Conservation (phyloP, 768 basidiomycete genomes). For the Trametes maxima region DNA sequence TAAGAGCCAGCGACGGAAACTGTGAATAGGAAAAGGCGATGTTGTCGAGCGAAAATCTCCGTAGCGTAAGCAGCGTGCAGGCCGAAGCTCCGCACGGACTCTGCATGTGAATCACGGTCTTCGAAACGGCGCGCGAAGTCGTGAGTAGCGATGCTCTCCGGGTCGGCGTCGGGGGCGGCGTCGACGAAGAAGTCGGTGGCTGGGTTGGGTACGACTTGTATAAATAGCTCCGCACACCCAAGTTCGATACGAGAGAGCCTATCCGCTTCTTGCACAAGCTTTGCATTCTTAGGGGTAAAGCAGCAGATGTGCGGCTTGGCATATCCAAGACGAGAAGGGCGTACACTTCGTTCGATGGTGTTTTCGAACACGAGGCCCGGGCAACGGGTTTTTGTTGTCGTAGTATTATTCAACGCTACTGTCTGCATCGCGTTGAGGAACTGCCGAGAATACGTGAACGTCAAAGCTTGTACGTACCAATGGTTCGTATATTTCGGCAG, state of each 20-base stretch:
- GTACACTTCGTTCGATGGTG: neutral
- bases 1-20: slow-evolving; percentile 30
- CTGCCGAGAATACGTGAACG: neutral
- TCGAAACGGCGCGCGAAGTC: slow-evolving; percentile 1
- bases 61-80: neutral
- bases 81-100: neutral
- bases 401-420: neutral
- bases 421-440: slow-evolving; percentile 24
- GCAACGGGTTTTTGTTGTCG: neutral
- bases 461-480: neutral
- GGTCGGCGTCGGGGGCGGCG: neutral
- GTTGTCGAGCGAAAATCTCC: slow-evolving; percentile 28
- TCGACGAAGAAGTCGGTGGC: slow-evolving; percentile 15
- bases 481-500: neutral
- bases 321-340: neutral
- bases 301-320: slow-evolving; percentile 15
- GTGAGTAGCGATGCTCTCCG: neutral
- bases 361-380: slow-evolving; percentile 10
- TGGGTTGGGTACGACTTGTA: slow-evolving; percentile 3
- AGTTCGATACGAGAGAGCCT: neutral
- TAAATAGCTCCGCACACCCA: slow-evolving; percentile 18
- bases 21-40: slow-evolving; percentile 33
- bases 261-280: neutral
- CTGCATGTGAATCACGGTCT: neutral
- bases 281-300: neutral